These are phyloP conservation scores for Candida bentonensis DNA, from an alignment of 805 yeast species.

Conservation along the genomic window DNA sequence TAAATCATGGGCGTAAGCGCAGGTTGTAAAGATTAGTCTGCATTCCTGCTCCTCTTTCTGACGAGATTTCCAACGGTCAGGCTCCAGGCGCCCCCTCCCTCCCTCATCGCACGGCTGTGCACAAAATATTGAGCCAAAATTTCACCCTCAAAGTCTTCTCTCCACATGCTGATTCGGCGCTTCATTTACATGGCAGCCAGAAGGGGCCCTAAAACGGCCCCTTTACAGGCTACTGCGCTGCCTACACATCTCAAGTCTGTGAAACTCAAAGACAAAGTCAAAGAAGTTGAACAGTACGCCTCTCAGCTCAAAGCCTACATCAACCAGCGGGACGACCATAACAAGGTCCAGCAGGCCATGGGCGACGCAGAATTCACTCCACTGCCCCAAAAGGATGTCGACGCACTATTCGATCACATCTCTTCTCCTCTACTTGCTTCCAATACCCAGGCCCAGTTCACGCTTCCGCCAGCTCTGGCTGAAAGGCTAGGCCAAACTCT, in stretches of 20 bases:
- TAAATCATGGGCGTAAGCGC: no score
- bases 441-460: background rate
- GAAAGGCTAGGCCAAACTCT: background rate
- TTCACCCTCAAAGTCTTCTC: no score
- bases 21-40: no score
- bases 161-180: background rate
- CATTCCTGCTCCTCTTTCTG: no score
- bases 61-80: no score
- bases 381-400: background rate
- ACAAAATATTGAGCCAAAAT: no score
- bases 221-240: no score
- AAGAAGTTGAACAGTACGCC: background rate
- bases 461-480: background rate
- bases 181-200: background rate
- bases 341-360: background rate
- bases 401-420: background rate
- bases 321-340: background rate
- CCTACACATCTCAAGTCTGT: background rate
- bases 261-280: conserved; percentile 1
- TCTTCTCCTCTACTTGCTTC: background rate
- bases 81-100: no score
- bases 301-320: background rate
- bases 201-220: background rate
- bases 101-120: conserved; percentile 2
- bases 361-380: background rate